phyloP scores from a whole-genome alignment of 805 yeast species.

The Lipomyces lipofer region DNA sequence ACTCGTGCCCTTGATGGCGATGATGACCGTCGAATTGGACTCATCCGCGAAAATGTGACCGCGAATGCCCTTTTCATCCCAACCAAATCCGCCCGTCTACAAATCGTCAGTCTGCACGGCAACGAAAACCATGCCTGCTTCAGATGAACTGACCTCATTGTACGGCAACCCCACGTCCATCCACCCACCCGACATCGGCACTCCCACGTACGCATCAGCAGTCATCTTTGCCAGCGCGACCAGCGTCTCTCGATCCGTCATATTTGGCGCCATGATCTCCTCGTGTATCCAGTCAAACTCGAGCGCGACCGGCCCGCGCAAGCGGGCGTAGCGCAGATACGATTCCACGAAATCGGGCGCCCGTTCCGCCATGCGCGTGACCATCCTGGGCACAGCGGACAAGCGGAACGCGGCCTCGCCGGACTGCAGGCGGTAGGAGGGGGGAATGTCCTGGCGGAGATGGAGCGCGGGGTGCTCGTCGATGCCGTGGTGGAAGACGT shows the following conservation, averaged over 20 bases:
- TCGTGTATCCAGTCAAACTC: slow-evolving; percentile 27
- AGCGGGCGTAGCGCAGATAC: slow-evolving; percentile 58
- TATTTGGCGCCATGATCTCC: slow-evolving; percentile 59
- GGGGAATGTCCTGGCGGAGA: slow-evolving; percentile 21
- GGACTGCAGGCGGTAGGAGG: slow-evolving; percentile 4
- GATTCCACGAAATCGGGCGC: slow-evolving; percentile 66
- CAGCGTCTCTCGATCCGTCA: slow-evolving; percentile 72
- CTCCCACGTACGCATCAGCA: slow-evolving; percentile 84
- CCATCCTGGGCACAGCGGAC: slow-evolving; percentile 8
- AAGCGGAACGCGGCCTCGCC: slow-evolving; percentile 16
- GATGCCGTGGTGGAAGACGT: slow-evolving; percentile 27
- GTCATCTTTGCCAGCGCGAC: slow-evolving; percentile 79
- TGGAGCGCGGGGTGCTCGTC: slow-evolving; percentile 23
- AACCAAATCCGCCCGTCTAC: slow-evolving; percentile 65
- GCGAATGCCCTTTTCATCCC: slow-evolving; percentile 82
- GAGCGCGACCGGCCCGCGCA: slow-evolving; percentile 5
- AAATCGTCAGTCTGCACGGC: neutral
- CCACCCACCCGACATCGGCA: slow-evolving; percentile 87
- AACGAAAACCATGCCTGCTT: neutral
- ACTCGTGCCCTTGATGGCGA: slow-evolving; percentile 89
- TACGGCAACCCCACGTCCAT: slow-evolving; percentile 53
- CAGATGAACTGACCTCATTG: slow-evolving; percentile 16
- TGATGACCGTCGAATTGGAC: slow-evolving; percentile 60
- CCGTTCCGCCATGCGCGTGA: slow-evolving; percentile 46
- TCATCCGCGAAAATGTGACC: slow-evolving; percentile 83